phyloP scores from a whole-genome alignment of 805 yeast genomes.

The Wickerhamiella musiphila region DNA sequence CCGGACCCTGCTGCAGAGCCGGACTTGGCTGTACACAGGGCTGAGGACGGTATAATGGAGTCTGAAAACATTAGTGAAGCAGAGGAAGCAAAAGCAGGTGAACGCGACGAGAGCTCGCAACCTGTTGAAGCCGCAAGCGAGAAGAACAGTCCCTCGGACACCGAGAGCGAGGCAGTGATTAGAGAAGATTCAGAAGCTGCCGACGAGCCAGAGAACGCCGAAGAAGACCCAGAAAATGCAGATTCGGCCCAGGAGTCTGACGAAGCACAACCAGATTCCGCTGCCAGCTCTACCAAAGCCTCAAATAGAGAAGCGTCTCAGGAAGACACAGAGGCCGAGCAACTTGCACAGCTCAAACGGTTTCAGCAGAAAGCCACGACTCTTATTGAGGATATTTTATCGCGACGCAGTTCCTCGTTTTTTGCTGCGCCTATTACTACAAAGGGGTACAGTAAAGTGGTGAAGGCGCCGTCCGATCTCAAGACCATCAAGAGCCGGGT shows the following conservation, averaged over 20 bases:
- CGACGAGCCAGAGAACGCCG: not conserved
- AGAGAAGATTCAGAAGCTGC: slow-evolving; percentile 3
- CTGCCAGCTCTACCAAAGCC: no score
- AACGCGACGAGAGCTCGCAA: no score
- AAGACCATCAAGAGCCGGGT: slow-evolving; percentile 42
- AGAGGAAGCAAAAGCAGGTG: slow-evolving; percentile 1
- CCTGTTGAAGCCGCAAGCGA: no score
- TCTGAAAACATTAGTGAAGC: slow-evolving; percentile 3
- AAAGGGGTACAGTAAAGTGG: slow-evolving; percentile 41
- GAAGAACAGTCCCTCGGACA: no score
- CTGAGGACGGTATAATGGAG: not conserved
- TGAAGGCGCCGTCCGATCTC: slow-evolving; percentile 49
- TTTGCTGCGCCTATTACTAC: slow-evolving; percentile 53
- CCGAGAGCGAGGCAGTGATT: no score
- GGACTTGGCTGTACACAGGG: not conserved
- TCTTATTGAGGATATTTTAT: slow-evolving; percentile 43
- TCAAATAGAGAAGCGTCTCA: no score
- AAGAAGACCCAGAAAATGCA: slow-evolving; percentile 2
- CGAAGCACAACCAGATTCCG: no score
- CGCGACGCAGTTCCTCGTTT: slow-evolving; percentile 57
- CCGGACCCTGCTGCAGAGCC: not conserved
- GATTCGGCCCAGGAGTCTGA: no score
- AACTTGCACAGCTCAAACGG: no score
- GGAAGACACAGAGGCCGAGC: no score
- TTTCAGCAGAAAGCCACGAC: slow-evolving; percentile 47